Percentiles rank a stretch among this genome's conserved stretches.
These are phyloP conservation scores for Trametes cingulata DNA, from an alignment of 768 basidiomycete species.

Conservation along the genomic window DNA sequence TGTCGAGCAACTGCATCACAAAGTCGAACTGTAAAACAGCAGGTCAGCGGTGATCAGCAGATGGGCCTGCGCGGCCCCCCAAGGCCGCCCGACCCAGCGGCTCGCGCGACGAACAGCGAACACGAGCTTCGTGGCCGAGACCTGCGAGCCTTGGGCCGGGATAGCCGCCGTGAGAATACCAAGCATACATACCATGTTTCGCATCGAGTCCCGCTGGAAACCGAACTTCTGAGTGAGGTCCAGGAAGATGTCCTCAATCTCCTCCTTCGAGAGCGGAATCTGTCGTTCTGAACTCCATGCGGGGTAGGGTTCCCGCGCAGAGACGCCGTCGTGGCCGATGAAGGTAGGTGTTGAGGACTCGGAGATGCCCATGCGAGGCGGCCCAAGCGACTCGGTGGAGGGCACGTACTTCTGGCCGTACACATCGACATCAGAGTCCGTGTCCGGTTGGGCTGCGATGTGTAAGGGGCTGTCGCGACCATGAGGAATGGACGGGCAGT, in stretches of 20 bases:
- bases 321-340: conserved; percentile 56
- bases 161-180: conserved; percentile 9
- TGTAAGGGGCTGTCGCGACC: background rate
- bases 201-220: conserved; percentile 93
- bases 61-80: background rate
- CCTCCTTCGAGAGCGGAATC: conserved; percentile 98
- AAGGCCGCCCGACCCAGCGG: background rate
- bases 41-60: background rate
- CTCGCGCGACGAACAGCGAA: background rate
- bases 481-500: background rate
- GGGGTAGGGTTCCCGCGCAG: conserved; percentile 81
- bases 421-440: conserved; percentile 77
- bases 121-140: background rate
- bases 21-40: conserved; percentile 79
- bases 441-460: conserved; percentile 68
- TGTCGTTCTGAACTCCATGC: conserved; percentile 92
- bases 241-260: conserved; percentile 97
- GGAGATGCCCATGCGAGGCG: conserved; percentile 58
- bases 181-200: conserved; percentile 74
- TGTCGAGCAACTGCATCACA: conserved; percentile 96
- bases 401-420: conserved; percentile 71
- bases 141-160: background rate
- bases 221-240: conserved; percentile 99
- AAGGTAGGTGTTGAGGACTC: conserved; percentile 77
- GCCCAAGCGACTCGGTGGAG: conserved; percentile 75